phyloP scores from a whole-genome alignment of 768 basidiomycete genomes.

The Filobasidium floriforme region DNA sequence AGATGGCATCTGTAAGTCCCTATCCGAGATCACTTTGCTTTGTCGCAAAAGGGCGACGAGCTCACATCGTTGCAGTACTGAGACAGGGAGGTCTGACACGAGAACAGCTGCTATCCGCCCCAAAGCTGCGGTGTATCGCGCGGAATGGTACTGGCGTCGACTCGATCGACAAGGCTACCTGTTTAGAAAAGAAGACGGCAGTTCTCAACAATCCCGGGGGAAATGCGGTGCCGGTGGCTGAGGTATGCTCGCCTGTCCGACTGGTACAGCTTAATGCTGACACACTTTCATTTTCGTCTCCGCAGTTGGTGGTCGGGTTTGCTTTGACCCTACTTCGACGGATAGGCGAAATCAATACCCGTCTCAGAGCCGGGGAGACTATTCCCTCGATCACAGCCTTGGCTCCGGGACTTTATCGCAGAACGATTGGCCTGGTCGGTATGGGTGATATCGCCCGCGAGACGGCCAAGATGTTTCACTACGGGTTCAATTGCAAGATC shows the following conservation, averaged over 20 bases:
- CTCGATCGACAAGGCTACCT: conserved; percentile 32
- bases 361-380: conserved; percentile 30
- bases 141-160: conserved; percentile 36
- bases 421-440: conserved; percentile 43
- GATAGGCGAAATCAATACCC: conserved; percentile 29
- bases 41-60: not conserved
- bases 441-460: conserved; percentile 44
- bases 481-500: conserved; percentile 38
- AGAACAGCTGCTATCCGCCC: conserved; percentile 8
- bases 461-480: conserved; percentile 35
- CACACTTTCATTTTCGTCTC: not conserved
- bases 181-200: conserved; percentile 26
- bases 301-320: conserved; percentile 33
- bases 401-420: conserved; percentile 36
- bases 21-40: not conserved
- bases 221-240: conserved; percentile 28
- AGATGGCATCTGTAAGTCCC: conserved; percentile 35
- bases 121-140: conserved; percentile 28
- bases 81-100: not conserved
- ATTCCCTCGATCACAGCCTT: conserved; percentile 31
- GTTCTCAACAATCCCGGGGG: conserved; percentile 37
- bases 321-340: conserved; percentile 31
- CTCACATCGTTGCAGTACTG: not conserved
- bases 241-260: conserved; percentile 21
- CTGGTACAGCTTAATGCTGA: not conserved